These are phyloP conservation scores for Candolleomyces efflorescens DNA, from an alignment of 768 basidiomycete species.

Conservation along the genomic window DNA sequence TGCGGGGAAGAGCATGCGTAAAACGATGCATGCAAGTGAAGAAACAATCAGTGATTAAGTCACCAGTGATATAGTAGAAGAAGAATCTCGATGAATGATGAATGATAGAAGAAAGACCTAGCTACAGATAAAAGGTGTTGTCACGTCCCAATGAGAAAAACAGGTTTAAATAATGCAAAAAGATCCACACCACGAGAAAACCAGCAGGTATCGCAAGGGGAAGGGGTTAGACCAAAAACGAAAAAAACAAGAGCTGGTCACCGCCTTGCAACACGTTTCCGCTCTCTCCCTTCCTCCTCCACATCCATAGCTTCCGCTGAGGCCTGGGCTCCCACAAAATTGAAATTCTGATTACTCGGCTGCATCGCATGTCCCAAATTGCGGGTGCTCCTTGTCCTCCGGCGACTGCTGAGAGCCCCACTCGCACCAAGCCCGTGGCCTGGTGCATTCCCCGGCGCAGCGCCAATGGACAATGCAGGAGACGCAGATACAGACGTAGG, in stretches of 20 bases:
- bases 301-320: conserved; percentile 61
- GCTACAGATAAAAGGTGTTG: not conserved
- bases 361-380: conserved; percentile 23
- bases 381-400: conserved; percentile 53
- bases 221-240: not conserved
- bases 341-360: conserved; percentile 35
- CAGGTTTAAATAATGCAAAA: not conserved
- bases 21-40: not conserved
- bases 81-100: not conserved
- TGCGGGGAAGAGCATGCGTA: not conserved
- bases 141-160: not conserved
- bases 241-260: conserved; percentile 21
- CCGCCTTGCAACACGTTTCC: conserved; percentile 69
- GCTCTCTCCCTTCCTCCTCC: conserved; percentile 71
- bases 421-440: not conserved
- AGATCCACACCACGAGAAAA: not conserved
- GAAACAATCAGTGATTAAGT: not conserved
- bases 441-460: conserved; percentile 11
- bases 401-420: conserved; percentile 19
- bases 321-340: conserved; percentile 30
- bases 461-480: conserved; percentile 32
- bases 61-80: not conserved
- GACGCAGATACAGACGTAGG: conserved; percentile 30
- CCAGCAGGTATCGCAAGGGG: too few relatives aligned
- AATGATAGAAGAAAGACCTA: not conserved